These are phyloP conservation scores for Neofusicoccum cordaticola DNA, from an alignment of 2,329 filamentous ascomycete genomes.

Conservation along the genomic window DNA sequence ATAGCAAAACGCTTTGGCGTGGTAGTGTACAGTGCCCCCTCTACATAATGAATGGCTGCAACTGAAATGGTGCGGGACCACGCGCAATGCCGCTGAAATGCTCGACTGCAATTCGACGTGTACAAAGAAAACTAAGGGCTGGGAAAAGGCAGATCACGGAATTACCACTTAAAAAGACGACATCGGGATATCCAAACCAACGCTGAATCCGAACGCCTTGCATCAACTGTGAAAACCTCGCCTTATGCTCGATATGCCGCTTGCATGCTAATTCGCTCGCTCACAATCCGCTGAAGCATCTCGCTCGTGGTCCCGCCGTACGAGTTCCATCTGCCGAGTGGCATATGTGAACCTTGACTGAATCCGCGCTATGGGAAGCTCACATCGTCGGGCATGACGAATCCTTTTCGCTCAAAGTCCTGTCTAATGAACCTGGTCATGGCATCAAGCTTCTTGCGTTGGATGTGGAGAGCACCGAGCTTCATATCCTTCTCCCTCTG, in stretches of 20 bases:
- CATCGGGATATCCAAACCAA: constrained; percentile 17
- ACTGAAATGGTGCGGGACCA: background rate
- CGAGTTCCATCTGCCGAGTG: background rate
- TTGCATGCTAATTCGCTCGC: background rate
- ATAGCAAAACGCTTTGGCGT: background rate
- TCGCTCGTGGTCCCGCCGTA: background rate
- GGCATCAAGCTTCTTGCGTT: constrained; percentile 48
- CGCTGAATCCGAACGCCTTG: constrained; percentile 10
- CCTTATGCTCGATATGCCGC: constrained; percentile 1
- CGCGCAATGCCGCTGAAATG: constrained; percentile 11
- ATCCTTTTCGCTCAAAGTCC: constrained; percentile 46
- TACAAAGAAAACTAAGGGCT: background rate
- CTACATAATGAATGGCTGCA: background rate
- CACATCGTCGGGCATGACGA: constrained; percentile 46
- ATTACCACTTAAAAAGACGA: background rate
- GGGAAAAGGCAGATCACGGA: background rate
- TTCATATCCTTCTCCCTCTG: constrained; percentile 36
- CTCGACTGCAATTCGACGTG: background rate
- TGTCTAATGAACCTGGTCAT: constrained; percentile 42
- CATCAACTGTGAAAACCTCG: constrained; percentile 5
- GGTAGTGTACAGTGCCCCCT: background rate
- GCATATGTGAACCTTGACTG: background rate
- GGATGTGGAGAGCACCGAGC: constrained; percentile 45
- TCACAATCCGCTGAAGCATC: background rate
- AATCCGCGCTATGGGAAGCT: background rate